Percentiles rank a stretch among this genome's conserved stretches.
Evolutionary conservation across 805 yeast species (phyloP).

Genomic region (Saturnispora kantuleensis): DNA sequence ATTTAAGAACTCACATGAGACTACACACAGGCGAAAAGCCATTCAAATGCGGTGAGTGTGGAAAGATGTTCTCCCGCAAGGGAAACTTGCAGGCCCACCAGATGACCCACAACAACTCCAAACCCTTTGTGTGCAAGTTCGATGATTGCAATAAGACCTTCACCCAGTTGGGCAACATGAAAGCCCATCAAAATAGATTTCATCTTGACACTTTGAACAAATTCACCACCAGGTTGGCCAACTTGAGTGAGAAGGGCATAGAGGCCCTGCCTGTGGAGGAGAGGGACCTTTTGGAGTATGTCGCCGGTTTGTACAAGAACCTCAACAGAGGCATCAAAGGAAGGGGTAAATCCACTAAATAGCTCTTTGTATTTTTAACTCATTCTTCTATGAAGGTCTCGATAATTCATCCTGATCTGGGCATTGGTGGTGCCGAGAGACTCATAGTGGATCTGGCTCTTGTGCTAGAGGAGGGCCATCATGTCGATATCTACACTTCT

Average conservation of each 20-base stretch:
- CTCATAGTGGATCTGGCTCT: conserved; percentile 94
- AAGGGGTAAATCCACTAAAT: conserved; percentile 46
- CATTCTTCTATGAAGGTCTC: conserved; percentile 38
- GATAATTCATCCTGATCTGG: conserved; percentile 90
- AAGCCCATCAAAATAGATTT: conserved; percentile 88
- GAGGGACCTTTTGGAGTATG: conserved; percentile 61
- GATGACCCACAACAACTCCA: conserved; percentile 68
- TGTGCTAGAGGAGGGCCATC: conserved; percentile 56
- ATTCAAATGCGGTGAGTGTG: conserved; percentile 68
- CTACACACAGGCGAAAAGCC: conserved; percentile 92
- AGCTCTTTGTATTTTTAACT: neutral
- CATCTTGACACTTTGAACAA: conserved; percentile 62
- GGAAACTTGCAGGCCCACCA: conserved; percentile 88
- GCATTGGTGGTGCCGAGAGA: conserved; percentile 97
- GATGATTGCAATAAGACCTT: conserved; percentile 78
- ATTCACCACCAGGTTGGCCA: conserved; percentile 60
- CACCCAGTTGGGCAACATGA: conserved; percentile 87
- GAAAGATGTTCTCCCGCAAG: conserved; percentile 71
- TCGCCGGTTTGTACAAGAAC: conserved; percentile 75
- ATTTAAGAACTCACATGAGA: conserved; percentile 73
- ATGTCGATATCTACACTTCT: conserved; percentile 70
- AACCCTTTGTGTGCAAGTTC: conserved; percentile 71
- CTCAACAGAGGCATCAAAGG: conserved; percentile 89
- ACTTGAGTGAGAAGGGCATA: conserved; percentile 36
- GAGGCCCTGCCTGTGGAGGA: conserved; percentile 48